Percentiles rank a stretch among this genome's conserved stretches.
Conservation (phyloP, 2,329 filamentous ascomycete species). For the Madurella mycetomatis region DNA sequence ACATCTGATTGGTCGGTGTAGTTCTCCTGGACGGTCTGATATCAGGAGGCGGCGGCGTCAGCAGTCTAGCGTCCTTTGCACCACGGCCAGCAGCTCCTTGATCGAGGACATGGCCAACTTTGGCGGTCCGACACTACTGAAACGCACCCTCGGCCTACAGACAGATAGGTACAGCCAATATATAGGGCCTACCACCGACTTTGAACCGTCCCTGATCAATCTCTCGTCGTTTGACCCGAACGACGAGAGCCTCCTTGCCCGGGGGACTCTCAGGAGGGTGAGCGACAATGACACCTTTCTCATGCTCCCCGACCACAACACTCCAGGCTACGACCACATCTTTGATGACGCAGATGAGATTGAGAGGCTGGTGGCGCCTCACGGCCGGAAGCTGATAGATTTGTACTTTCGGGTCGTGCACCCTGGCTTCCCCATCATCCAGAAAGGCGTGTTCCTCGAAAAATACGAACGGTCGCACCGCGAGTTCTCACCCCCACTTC, state of each 20-base stretch:
- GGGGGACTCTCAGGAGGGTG: slow-evolving; percentile 68
- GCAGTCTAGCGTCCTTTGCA: slow-evolving; percentile 57
- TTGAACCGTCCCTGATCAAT: slow-evolving; percentile 78
- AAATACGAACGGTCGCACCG: slow-evolving; percentile 69
- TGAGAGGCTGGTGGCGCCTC: slow-evolving; percentile 69
- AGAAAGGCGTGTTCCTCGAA: slow-evolving; percentile 75
- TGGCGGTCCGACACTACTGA: slow-evolving; percentile 60
- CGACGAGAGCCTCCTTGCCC: slow-evolving; percentile 71
- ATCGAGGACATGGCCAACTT: slow-evolving; percentile 69
- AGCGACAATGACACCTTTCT: slow-evolving; percentile 75
- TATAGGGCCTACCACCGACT: slow-evolving; percentile 77
- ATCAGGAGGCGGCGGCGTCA: slow-evolving; percentile 50
- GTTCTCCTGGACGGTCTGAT: slow-evolving; percentile 54
- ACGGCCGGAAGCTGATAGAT: slow-evolving; percentile 73
- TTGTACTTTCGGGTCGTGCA: slow-evolving; percentile 79
- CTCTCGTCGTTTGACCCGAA: slow-evolving; percentile 75
- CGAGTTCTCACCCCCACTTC: slow-evolving; percentile 69
- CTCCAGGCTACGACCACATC: slow-evolving; percentile 67
- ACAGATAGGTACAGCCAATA: slow-evolving; percentile 76
- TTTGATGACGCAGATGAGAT: slow-evolving; percentile 62
- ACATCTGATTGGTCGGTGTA: slow-evolving; percentile 48
- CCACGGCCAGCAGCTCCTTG: slow-evolving; percentile 57
- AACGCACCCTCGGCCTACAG: slow-evolving; percentile 70
- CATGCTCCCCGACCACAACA: slow-evolving; percentile 69
- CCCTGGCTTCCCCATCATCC: slow-evolving; percentile 75